Base-by-base conservation (phyloP, 352 stramenopile genomes). In the Phytopythium montanum region DNA sequence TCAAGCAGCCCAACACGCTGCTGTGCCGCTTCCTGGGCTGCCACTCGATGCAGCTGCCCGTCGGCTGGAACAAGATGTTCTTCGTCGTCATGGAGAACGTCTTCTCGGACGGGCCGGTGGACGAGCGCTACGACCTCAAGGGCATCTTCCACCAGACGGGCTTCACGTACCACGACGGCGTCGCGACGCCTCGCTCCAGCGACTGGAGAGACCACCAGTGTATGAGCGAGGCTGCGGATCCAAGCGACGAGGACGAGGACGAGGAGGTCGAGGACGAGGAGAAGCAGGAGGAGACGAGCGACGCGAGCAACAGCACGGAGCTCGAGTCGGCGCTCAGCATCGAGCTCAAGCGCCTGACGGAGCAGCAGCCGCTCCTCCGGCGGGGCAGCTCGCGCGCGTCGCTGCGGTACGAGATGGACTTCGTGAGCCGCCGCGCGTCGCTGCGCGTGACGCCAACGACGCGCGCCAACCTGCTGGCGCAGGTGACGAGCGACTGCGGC, bases 51-150 rank as follows among this genome's bases (percentile, higher is more conserved):
- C 85, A 95, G 61, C 73, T 95, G n/a, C 85, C 85, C 2, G 85
- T 95, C 0, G 85, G 85, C 5, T 95, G 85, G 85, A 93, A 95
- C 75, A 90, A 89, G 39, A 95, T 95, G 84, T 95, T 95, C 68
- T 95, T 95, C 61, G 70, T 95, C 33, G 85, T 93, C 38, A 95
- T 95, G 85, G 84, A 95, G 45, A 95, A 95, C 60, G 87, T 93
- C 19, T 90, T 93, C 59, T 73, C 81, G 2, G 80, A 90, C 59
- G 79, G 82, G 18, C 76, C 78, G 0, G 78, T 92, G 18, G 79
- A 92, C 45, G 85, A 94, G 48, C 78, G 85, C 16, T 94, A 94
- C 64, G 85, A 94, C 42, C 66, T 94, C 7, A 94, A 94, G 56
- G 85, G 85, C 14, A 90, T 91, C 21, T 92, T 92, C 52, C 77